Base-by-base conservation (phyloP, 257 asterid species). In the Solanum commersonii region DNA sequence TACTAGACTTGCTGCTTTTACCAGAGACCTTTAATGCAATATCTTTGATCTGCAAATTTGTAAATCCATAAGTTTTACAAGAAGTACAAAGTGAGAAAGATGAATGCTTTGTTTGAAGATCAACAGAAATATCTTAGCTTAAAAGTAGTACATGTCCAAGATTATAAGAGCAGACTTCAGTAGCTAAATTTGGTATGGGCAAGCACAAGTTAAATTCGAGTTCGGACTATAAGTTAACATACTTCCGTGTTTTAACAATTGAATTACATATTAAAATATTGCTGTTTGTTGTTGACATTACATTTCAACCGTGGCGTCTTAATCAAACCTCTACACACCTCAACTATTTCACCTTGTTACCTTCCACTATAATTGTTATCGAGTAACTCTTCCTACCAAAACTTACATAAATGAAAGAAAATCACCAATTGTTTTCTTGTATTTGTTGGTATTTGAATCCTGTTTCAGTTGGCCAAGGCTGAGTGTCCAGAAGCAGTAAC, bases 11-110 rank as follows among this genome's bases (percentile, higher is more conserved):
- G 90, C 98, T 95, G 68, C 77, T 83, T 15, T 93, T 85, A 70
- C 98, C 98, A 18, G 99, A 95, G 7, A 95, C 98, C 91, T 97
- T 97, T 91, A 96, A 90, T 33, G 98, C 98, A 91, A 96, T 95
- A 90, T 96, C 99, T 92, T 95, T 97, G 65, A 97, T 95, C 99
- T 96, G 94, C 59, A 91, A 42, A 81, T 49, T 49, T 82, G 27
- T 44, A 25, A 44, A 79, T 79, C 37, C 67, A 44, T 44, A 44
- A 9, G 38, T 42, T 79, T 78, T 79, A 25, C 25, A 79, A 15
- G n/a, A 40, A 77, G 84, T 42, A 25, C 10, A 25, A 42, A 78
- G 37, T 44, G 1, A 27, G 16, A 20, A 78, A n/a, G 84, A 79
- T 79, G 18, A 44, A 79, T 27, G 37, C 85, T 44, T 15, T 79